phyloP scores from a whole-genome alignment of 2,329 filamentous ascomycete species.

The Penicillium frequentans region DNA sequence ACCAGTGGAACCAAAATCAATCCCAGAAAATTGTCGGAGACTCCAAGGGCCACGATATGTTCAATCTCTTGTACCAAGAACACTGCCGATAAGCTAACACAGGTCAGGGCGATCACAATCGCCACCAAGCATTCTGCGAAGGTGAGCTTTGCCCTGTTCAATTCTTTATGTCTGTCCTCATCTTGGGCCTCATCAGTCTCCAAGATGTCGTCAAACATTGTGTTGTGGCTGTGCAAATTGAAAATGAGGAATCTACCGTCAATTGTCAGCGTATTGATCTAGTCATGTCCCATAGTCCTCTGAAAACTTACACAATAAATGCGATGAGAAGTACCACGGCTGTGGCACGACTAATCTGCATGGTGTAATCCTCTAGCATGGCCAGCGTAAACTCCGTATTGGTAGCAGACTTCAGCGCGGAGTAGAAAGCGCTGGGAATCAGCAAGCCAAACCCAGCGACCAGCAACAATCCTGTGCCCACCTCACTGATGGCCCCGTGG shows the following conservation, averaged over 20 bases:
- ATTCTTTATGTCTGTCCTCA: conserved; percentile 61
- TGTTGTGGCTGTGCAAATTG: conserved; percentile 74
- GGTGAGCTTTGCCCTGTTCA: conserved; percentile 67
- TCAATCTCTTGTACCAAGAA: conserved; percentile 73
- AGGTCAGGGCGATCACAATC: conserved; percentile 62
- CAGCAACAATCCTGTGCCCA: conserved; percentile 72
- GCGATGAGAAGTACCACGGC: conserved; percentile 69
- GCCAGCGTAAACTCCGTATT: conserved; percentile 31
- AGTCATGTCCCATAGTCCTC: neutral
- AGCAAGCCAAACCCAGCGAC: conserved; percentile 65
- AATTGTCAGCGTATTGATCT: conserved; percentile 6
- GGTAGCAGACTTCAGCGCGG: conserved; percentile 45
- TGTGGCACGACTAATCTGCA: conserved; percentile 69
- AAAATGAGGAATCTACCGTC: conserved; percentile 59
- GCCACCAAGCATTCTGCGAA: conserved; percentile 70
- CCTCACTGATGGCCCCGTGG: conserved; percentile 74
- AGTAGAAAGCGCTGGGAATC: conserved; percentile 49
- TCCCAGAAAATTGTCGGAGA: conserved; percentile 63
- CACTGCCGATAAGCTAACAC: conserved; percentile 72
- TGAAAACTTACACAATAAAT: conserved; percentile 60
- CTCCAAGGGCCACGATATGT: conserved; percentile 54
- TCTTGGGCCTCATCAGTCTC: conserved; percentile 69
- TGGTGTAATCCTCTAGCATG: conserved; percentile 53
- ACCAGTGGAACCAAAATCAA: conserved; percentile 77
- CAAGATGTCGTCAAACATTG: conserved; percentile 73